These are phyloP conservation scores for Lachnellula arida DNA, from an alignment of 2,329 filamentous ascomycete genomes.

Conservation along the genomic window DNA sequence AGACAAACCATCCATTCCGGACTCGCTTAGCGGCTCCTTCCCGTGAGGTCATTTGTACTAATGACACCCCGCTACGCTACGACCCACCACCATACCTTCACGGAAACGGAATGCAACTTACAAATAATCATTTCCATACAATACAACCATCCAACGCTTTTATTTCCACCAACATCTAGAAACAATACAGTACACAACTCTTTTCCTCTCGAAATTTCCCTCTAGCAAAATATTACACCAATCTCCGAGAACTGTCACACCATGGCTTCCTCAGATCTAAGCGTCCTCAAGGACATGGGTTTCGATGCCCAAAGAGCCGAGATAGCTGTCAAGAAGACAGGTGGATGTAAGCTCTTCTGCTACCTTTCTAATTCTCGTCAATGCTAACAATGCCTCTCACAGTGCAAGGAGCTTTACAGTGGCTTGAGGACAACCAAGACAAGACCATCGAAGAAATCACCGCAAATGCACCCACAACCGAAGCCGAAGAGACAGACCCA, in stretches of 20 bases:
- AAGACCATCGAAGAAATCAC: constrained; percentile 80
- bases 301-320: constrained; percentile 81
- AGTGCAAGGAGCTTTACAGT: constrained; percentile 89
- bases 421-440: constrained; percentile 89
- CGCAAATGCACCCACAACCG: constrained; percentile 37
- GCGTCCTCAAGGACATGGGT: constrained; percentile 63
- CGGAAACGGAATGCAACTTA: not conserved
- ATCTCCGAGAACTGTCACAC: constrained; percentile 23
- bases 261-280: constrained; percentile 56
- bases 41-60: not conserved
- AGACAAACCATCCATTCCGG: too few relatives aligned
- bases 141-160: not conserved
- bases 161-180: not conserved
- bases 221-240: not conserved
- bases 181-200: not conserved
- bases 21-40: not conserved
- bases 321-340: constrained; percentile 77
- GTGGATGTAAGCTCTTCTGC: constrained; percentile 58
- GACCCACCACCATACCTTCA: too few relatives aligned
- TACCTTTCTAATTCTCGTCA: not conserved
- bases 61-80: not conserved
- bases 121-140: not conserved
- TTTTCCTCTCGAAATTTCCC: not conserved
- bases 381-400: constrained; percentile 15
- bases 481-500: constrained; percentile 47